Conservation (phyloP, 768 basidiomycete genomes). For the Omphalotus guepiniiformis region DNA sequence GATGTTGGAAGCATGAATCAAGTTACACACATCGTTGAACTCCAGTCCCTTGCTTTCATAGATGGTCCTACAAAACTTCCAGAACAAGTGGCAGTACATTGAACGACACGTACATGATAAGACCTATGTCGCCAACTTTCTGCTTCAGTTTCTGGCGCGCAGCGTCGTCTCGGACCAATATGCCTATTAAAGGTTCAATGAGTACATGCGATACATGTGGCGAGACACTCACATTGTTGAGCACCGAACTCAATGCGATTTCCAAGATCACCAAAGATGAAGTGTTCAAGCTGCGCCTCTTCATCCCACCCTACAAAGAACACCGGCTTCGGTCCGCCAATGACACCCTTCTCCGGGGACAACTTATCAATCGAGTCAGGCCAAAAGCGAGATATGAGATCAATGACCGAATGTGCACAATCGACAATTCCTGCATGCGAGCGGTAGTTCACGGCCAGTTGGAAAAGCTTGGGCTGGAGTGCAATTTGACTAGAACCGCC, state of each 20-base stretch:
- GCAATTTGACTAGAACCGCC: neutral
- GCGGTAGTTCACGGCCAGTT: conserved; percentile 58
- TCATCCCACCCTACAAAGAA: conserved; percentile 50
- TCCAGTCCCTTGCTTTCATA: conserved; percentile 67
- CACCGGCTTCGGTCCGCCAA: conserved; percentile 51
- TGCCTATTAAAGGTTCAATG: conserved; percentile 37
- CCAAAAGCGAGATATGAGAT: conserved; percentile 60
- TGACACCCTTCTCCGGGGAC: conserved; percentile 49
- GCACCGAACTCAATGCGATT: conserved; percentile 57
- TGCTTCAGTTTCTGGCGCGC: conserved; percentile 43
- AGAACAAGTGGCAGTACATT: neutral
- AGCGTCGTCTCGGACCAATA: conserved; percentile 60
- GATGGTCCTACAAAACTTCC: conserved; percentile 35
- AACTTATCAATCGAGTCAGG: conserved; percentile 60
- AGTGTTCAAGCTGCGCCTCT: conserved; percentile 48
- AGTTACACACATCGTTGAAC: conserved; percentile 50
- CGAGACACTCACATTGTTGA: conserved; percentile 50
- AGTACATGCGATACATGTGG: neutral
- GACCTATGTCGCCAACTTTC: conserved; percentile 54
- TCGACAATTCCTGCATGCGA: conserved; percentile 74
- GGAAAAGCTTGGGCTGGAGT: conserved; percentile 8
- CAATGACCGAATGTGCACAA: conserved; percentile 61
- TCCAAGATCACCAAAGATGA: conserved; percentile 46
- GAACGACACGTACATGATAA: conserved; percentile 43
- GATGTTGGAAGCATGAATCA: too few species aligned